Evolutionary conservation across 108 stramenopile genomes (phyloP), one percentile per base, ranked within the genome.

Genomic region (Schizochytrium sp.): DNA sequence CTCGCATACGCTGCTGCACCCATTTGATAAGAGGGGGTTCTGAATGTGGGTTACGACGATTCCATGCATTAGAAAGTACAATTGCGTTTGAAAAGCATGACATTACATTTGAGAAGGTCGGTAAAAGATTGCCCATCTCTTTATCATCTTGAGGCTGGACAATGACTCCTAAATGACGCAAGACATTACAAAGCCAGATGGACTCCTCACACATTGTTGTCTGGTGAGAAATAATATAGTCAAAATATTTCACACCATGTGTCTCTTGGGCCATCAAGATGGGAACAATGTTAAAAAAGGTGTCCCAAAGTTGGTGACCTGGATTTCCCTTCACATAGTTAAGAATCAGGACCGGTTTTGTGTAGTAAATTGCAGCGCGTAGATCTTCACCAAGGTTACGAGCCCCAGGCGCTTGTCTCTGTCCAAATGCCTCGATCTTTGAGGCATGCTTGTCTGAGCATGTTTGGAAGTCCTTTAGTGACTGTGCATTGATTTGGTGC

Each of bases 231-330:
- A 55, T 5, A 7, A 83, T 28, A 49, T 19, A 83, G 53, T 83
- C 76, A 83, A 55, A 83, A 40, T 83, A 83, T 53, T 40, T 17
- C 50, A 83, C 76, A 8, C 53, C 53, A 28, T 83, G 76, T 1
- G 53, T 53, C 76, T 83, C 76, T 2, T 83, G 76, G 5, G 50
- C n/a, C 76, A 55, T 83, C 10, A 83, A 53, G 47, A 83, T 83
- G 10, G 76, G 47, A 8, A 83, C 10, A 17, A 83, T 17, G 17
- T 47, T 55, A 53, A 83, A 83, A 5, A 83, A 53, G 0, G 76
- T 55, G 47, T 83, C 76, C 76, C 76, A 83, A 5, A 83, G 76
- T 40, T 83, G 76, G 47, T 83, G 76, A 53, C 76, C 76, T 10
- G 76, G 76, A 28, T 83, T 83, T 13, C 53, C n/a, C 10, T 5